Base-by-base conservation (phyloP, 768 basidiomycete species). In the Xerocomellus intermedius region DNA sequence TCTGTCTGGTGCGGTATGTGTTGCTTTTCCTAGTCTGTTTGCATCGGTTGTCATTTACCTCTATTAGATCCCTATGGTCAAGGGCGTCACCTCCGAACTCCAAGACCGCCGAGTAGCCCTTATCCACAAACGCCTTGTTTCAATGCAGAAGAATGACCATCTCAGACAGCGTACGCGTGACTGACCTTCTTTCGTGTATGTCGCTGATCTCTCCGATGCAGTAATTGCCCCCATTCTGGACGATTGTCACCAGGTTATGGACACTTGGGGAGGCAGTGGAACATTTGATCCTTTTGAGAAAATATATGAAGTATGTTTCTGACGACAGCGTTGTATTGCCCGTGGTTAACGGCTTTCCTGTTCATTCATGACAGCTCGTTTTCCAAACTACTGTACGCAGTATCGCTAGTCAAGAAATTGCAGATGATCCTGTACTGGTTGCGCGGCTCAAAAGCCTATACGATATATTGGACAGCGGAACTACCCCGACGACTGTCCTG, bases 381-480 rank as follows among this genome's bases (percentile, higher is more conserved):
- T 91, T 91, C 71, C 89, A 89, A 69, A 79, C 82, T 14, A 89
- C 84, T 46, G 77, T 90, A 35, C 82, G 89, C 56, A 81, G 81
- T 62, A 74, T 90, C 42, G 77, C 87, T 30, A 82, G 82, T 58
- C 70, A 78, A 41, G 89, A 91, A 68, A 84, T 91, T 42, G 83
- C 89, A 17, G 80, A 87, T 60, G 82, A 90, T 63, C 74, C 83
- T 36, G 75, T 64, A 22, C 71, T 80, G 49, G 89, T 89, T 58
- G 72, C 76, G 42, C 83, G 82, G 21, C 77, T 91, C 55, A 84
- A 83, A 65, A 65, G 65, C 47, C 73, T 90, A 48, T 90, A 90
- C 62, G 86, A 89, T 63, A 75, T 71, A 35, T 76, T 91, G 50
- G 89, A 91, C 62, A 73, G 73, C 17, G 83, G 84, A 42, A 89